A percentile compares a stretch with the other conserved stretches of the same genome.
These are phyloP conservation scores for Lepraria neglecta DNA, from an alignment of 495 filamentous ascomycete genomes.

Conservation along the genomic window DNA sequence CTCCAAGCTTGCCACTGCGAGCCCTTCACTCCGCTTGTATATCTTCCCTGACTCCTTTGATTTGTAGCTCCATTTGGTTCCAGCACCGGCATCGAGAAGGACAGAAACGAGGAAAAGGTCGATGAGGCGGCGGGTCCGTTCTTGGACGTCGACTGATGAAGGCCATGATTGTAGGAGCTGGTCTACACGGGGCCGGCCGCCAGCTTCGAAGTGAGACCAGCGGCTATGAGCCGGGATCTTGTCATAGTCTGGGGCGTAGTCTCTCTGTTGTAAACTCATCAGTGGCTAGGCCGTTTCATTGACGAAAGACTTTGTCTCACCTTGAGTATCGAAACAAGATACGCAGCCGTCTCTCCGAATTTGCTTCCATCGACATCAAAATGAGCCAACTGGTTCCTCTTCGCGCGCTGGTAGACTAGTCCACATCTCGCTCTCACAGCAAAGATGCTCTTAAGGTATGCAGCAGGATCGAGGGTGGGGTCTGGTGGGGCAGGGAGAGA, in stretches of 20 bases:
- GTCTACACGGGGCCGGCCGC: conserved; percentile 59
- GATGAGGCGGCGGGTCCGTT: conserved; percentile 58
- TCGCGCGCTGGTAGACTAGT: conserved; percentile 69
- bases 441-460: conserved; percentile 84
- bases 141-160: conserved; percentile 52
- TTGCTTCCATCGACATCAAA: conserved; percentile 89
- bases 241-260: conserved; percentile 79
- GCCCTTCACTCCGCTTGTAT: conserved; percentile 81
- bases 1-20: conserved; percentile 89
- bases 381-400: conserved; percentile 71
- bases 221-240: conserved; percentile 68
- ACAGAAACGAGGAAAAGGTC: conserved; percentile 65
- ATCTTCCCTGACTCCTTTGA: conserved; percentile 81
- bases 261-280: conserved; percentile 53
- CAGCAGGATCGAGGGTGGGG: conserved; percentile 82
- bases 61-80: conserved; percentile 70
- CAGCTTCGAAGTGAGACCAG: conserved; percentile 68
- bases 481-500: conserved; percentile 81
- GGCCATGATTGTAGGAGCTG: conserved; percentile 62
- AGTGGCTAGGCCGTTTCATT: conserved; percentile 6
- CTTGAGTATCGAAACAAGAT: conserved; percentile 96
- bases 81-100: conserved; percentile 61
- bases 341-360: conserved; percentile 81
- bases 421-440: conserved; percentile 75
- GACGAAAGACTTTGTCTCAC: conserved; percentile 40